These are phyloP conservation scores for Grifola frondosa DNA, from an alignment of 1,284 basidiomycete species.

Conservation along the genomic window DNA sequence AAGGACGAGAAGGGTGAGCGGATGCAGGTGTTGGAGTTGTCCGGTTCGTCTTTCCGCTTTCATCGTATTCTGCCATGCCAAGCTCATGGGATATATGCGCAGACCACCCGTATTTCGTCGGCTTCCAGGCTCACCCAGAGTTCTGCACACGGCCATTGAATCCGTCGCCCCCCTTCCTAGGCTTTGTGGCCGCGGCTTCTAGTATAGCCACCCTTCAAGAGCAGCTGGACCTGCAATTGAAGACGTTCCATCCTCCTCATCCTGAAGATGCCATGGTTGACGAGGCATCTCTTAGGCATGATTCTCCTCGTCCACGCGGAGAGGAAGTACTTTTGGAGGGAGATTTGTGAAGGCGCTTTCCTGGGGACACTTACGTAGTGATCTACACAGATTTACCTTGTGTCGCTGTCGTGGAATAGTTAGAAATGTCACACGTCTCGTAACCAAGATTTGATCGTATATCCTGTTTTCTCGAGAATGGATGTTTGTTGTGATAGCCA, in stretches of 20 bases:
- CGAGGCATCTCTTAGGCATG: constrained; percentile 41
- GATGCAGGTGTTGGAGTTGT: constrained; percentile 95
- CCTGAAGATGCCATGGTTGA: constrained; percentile 50
- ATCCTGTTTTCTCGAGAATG: too few species aligned
- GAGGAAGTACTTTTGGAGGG: constrained; percentile 30
- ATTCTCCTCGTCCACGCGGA: constrained; percentile 25
- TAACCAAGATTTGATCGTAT: too few species aligned
- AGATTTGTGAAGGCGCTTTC: too few species aligned
- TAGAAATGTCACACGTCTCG: too few species aligned
- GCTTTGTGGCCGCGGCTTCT: constrained; percentile 88
- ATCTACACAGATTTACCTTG: too few species aligned
- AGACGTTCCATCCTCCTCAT: constrained; percentile 49
- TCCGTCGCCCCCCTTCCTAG: constrained; percentile 96
- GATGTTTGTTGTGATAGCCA: too few species aligned
- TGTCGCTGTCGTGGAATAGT: too few species aligned
- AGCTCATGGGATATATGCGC: not conserved
- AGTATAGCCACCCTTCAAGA: constrained; percentile 65
- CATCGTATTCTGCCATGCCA: too few species aligned
- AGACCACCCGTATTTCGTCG: constrained; percentile 97
- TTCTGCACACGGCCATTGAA: constrained; percentile 99
- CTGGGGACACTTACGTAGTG: too few species aligned
- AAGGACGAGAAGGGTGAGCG: constrained; percentile 95
- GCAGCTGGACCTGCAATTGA: constrained; percentile 69
- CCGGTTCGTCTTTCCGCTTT: constrained; percentile 48
- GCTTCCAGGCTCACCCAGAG: constrained; percentile 96